A percentile compares a stretch with the other conserved stretches of the same genome.
These are phyloP conservation scores for Teunomyces stri DNA, from an alignment of 805 yeast genomes.

Conservation along the genomic window DNA sequence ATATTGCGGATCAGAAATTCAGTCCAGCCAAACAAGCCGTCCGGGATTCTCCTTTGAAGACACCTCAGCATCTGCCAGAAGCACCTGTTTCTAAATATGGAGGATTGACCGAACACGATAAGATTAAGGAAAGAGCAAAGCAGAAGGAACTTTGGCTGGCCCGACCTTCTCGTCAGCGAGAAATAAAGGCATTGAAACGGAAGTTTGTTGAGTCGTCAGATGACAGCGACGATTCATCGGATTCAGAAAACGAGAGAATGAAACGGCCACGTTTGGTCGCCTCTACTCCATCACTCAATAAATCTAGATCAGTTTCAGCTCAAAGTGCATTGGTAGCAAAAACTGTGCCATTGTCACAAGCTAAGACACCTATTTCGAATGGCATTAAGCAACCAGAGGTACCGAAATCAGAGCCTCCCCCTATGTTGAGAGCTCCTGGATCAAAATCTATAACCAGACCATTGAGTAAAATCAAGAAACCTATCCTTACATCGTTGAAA, in stretches of 20 bases:
- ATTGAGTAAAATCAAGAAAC: constrained; percentile 16
- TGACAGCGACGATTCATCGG: constrained; percentile 20
- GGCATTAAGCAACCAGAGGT: not conserved
- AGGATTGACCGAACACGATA: constrained; percentile 8
- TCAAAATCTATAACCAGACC: not conserved
- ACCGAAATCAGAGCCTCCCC: constrained; percentile 1
- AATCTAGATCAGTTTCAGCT: constrained; percentile 8
- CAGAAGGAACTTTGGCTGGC: constrained; percentile 4
- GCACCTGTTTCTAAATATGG: not conserved
- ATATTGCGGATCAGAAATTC: not conserved
- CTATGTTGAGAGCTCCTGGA: not conserved
- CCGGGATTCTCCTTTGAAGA: not conserved
- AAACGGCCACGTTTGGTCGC: constrained; percentile 21
- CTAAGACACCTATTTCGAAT: not conserved
- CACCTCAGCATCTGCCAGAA: not conserved
- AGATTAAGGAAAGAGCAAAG: constrained; percentile 10
- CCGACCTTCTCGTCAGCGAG: constrained; percentile 1
- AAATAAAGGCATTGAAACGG: constrained; percentile 8
- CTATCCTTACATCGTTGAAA: constrained; percentile 50
- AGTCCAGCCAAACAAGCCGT: not conserved
- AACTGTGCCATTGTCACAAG: not conserved
- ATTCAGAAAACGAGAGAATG: constrained; percentile 13
- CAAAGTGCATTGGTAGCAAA: not conserved
- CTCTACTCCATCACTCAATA: constrained; percentile 7
- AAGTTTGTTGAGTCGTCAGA: constrained; percentile 14